Conservation (phyloP, 2,329 filamentous ascomycete genomes). For the Talaromyces verruculosus region DNA sequence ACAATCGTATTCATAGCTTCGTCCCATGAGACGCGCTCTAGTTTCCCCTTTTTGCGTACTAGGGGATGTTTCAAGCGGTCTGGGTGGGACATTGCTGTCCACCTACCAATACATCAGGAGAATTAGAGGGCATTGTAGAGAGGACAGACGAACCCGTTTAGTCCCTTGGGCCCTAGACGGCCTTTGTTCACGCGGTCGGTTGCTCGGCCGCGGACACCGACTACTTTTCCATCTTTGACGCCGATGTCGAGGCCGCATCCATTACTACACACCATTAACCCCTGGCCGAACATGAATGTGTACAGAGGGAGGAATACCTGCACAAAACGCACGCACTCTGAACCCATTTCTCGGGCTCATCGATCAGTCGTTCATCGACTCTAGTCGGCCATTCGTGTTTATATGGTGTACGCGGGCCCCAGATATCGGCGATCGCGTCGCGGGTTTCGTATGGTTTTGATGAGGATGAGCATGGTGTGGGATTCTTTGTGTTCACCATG, state of each 20-base stretch:
- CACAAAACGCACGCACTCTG: slow-evolving; percentile 43
- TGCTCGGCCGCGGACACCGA: slow-evolving; percentile 38
- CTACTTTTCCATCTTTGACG: slow-evolving; percentile 38
- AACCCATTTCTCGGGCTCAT: slow-evolving; percentile 41
- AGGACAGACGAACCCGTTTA: slow-evolving; percentile 30
- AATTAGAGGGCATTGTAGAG: neutral
- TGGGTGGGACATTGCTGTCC: slow-evolving; percentile 30
- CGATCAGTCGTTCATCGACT: slow-evolving; percentile 32
- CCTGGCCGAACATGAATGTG: too few relatives aligned
- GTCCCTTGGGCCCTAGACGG: slow-evolving; percentile 37
- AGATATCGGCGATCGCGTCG: slow-evolving; percentile 36
- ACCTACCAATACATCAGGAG: slow-evolving; percentile 25
- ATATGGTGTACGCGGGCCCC: slow-evolving; percentile 35
- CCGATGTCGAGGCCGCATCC: slow-evolving; percentile 40
- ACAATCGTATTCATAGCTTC: slow-evolving; percentile 42
- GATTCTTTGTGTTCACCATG: neutral
- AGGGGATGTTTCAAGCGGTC: slow-evolving; percentile 37
- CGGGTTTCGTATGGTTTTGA: slow-evolving; percentile 24
- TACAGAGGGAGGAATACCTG: slow-evolving; percentile 29
- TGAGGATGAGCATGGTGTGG: neutral
- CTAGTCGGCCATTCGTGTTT: slow-evolving; percentile 38
- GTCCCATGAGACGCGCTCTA: slow-evolving; percentile 39
- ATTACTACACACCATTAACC: slow-evolving; percentile 29
- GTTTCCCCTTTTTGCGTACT: slow-evolving; percentile 36
- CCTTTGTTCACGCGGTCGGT: slow-evolving; percentile 39